phyloP scores from a whole-genome alignment of 768 basidiomycete species.

The Myochromella boudieri region DNA sequence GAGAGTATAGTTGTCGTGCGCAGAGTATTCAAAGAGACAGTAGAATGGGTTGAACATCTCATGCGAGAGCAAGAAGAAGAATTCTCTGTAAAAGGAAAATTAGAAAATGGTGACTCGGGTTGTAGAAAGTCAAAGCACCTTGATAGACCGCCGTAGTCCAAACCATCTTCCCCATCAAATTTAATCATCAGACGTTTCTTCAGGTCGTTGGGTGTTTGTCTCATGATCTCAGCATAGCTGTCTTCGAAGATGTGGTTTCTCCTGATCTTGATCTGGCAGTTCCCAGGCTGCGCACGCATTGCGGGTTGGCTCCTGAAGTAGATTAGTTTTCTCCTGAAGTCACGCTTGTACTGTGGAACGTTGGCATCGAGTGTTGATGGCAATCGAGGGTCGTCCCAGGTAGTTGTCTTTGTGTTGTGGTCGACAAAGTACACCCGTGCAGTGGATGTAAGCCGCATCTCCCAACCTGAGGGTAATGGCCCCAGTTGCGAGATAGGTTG shows the following conservation, averaged over 20 bases:
- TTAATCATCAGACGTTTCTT: slow-evolving; percentile 99
- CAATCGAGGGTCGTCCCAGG: slow-evolving; percentile 97
- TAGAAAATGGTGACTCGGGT: slow-evolving; percentile 5
- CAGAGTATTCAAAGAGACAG: slow-evolving; percentile 99
- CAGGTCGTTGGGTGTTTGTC: slow-evolving; percentile 95
- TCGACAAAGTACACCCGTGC: slow-evolving; percentile 99
- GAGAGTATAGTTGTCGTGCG: slow-evolving; percentile 99
- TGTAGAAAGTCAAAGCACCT: slow-evolving; percentile 51
- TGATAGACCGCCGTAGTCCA: slow-evolving; percentile 98
- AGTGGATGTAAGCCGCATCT: slow-evolving; percentile 98
- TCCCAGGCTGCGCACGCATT: slow-evolving; percentile 96
- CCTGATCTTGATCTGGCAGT: slow-evolving; percentile 98
- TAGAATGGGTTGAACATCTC: slow-evolving; percentile 99
- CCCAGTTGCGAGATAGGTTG: slow-evolving; percentile 97
- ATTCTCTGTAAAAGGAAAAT: slow-evolving; percentile 64
- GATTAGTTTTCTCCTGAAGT: slow-evolving; percentile 98
- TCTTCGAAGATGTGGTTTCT: slow-evolving; percentile 99
- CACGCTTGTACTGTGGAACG: slow-evolving; percentile 99
- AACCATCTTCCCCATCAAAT: slow-evolving; percentile 98
- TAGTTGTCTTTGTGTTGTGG: slow-evolving; percentile 99
- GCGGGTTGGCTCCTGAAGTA: slow-evolving; percentile 99
- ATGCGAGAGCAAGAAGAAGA: slow-evolving; percentile 99
- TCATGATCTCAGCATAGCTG: slow-evolving; percentile 99
- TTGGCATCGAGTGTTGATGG: slow-evolving; percentile 95
- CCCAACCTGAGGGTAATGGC: slow-evolving; percentile 97